A percentile compares a stretch with the other conserved stretches of the same genome.
These are phyloP conservation scores for Phycomyces blakesleeanus DNA, from an alignment of 192 early-diverging fungal species.

Conservation along the genomic window DNA sequence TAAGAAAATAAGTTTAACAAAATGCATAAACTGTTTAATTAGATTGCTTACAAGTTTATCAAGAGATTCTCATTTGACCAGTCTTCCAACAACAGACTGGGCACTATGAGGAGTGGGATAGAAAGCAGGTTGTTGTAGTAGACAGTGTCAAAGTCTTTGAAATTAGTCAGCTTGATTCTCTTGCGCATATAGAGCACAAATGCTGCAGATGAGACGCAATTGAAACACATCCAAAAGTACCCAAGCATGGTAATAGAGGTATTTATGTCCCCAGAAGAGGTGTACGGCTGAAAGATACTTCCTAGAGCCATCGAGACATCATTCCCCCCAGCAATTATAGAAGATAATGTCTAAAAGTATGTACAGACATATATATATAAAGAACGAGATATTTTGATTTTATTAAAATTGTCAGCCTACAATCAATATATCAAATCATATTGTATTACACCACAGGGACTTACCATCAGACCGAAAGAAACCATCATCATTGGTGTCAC, in stretches of 20 bases:
- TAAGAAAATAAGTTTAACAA: neutral
- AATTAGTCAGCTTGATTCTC: conserved; percentile 78
- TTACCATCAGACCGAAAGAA: conserved; percentile 76
- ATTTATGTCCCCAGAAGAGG: neutral
- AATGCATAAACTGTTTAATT: neutral
- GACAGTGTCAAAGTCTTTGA: conserved; percentile 95
- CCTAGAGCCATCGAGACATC: conserved; percentile 44
- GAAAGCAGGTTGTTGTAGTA: conserved; percentile 95
- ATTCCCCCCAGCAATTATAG: conserved; percentile 79
- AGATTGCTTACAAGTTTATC: conserved; percentile 52
- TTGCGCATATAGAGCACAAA: conserved; percentile 89
- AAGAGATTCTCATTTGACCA: conserved; percentile 55
- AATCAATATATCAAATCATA: no score
- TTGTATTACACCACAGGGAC: no score
- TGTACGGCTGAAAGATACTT: neutral
- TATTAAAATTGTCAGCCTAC: no score
- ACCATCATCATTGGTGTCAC: conserved; percentile 77
- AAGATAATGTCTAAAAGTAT: conserved; percentile 60
- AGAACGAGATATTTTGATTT: no score
- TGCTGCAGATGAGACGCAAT: conserved; percentile 83
- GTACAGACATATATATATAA: no score
- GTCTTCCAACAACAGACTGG: conserved; percentile 65
- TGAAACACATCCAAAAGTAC: conserved; percentile 84
- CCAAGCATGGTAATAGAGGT: conserved; percentile 41
- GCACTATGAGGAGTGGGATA: conserved; percentile 65